phyloP scores from a whole-genome alignment of 2,329 filamentous ascomycete species.

The Emergomyces pasteurianus region DNA sequence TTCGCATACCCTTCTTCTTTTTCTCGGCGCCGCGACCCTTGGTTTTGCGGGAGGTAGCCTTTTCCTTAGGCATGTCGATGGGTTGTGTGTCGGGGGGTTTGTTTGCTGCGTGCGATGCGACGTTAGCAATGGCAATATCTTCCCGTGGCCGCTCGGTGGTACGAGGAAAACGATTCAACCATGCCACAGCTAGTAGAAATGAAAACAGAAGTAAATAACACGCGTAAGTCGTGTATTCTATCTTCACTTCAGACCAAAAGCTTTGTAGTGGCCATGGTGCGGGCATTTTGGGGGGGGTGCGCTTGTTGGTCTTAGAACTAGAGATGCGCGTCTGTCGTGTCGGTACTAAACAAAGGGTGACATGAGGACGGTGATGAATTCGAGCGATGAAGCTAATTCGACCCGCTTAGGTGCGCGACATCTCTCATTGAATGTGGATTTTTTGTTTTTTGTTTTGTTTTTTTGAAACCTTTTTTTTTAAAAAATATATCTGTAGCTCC shows the following conservation, averaged over 20 bases:
- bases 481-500: neutral
- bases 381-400: neutral
- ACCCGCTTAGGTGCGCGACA: neutral
- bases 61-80: slow-evolving; percentile 55
- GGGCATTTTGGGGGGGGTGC: neutral
- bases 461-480: too few relatives aligned
- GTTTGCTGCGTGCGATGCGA: neutral
- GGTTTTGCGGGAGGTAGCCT: slow-evolving; percentile 46
- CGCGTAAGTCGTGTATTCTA: neutral
- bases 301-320: neutral
- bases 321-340: neutral
- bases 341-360: neutral
- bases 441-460: neutral
- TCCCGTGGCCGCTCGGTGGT: neutral
- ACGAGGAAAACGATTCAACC: neutral
- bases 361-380: neutral
- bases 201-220: neutral
- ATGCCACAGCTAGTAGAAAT: neutral
- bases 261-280: neutral
- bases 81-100: slow-evolving; percentile 5
- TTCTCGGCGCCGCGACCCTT: slow-evolving; percentile 48
- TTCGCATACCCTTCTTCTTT: slow-evolving; percentile 58
- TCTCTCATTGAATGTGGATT: neutral
- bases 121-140: neutral
- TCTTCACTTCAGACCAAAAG: neutral